phyloP scores from a whole-genome alignment of 805 yeast species.

The Tetrapisispora iriomotensis region DNA sequence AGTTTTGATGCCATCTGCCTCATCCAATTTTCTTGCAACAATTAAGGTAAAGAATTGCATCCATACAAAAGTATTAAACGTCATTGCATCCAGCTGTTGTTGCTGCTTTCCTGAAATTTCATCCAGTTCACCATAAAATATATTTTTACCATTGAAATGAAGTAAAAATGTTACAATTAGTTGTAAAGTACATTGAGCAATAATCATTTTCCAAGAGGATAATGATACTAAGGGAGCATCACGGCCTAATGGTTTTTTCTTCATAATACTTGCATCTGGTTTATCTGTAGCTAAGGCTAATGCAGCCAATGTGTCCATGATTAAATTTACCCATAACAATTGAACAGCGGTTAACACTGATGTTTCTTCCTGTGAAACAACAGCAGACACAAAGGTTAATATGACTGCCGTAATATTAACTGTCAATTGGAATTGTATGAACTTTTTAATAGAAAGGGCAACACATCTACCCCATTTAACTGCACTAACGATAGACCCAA shows the following conservation, averaged over 20 bases:
- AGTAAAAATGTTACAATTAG: slow-evolving; percentile 67
- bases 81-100: slow-evolving; percentile 66
- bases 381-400: slow-evolving; percentile 88
- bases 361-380: slow-evolving; percentile 63
- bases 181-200: slow-evolving; percentile 78
- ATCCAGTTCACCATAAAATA: slow-evolving; percentile 39
- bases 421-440: slow-evolving; percentile 91
- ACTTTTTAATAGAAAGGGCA: slow-evolving; percentile 85
- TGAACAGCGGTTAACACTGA: slow-evolving; percentile 97
- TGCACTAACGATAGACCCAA: slow-evolving; percentile 89
- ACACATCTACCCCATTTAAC: slow-evolving; percentile 99
- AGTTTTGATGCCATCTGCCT: slow-evolving; percentile 56
- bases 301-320: slow-evolving; percentile 98
- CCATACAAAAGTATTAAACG: slow-evolving; percentile 96
- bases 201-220: slow-evolving; percentile 97
- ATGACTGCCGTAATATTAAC: slow-evolving; percentile 96
- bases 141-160: slow-evolving; percentile 63
- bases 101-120: slow-evolving; percentile 34
- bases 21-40: slow-evolving; percentile 85
- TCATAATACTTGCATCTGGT: slow-evolving; percentile 74
- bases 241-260: slow-evolving; percentile 79
- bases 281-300: slow-evolving; percentile 95
- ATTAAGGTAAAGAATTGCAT: slow-evolving; percentile 89
- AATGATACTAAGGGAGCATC: slow-evolving; percentile 67
- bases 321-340: slow-evolving; percentile 91